Conservation (phyloP, 2,329 filamentous ascomycete genomes). For the Ceratocystiopsis sp. region DNA sequence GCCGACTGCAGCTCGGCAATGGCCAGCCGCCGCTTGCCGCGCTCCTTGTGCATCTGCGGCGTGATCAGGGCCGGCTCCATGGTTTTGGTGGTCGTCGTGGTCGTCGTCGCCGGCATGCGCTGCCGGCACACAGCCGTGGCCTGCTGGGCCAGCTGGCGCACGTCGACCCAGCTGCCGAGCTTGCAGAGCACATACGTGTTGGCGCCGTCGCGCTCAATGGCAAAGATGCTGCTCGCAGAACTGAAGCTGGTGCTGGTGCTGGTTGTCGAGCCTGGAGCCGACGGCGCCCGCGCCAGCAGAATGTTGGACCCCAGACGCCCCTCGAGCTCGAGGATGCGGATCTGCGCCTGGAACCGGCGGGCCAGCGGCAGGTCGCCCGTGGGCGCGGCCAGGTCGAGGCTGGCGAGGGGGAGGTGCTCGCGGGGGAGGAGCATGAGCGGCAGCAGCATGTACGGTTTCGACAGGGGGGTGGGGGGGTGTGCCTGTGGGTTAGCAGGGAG, state of each 20-base stretch:
- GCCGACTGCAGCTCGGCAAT: conserved; percentile 48
- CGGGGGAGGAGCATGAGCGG: conserved; percentile 47
- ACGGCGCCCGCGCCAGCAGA: conserved; percentile 43
- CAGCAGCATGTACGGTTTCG: conserved; percentile 37
- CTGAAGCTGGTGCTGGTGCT: conserved; percentile 4
- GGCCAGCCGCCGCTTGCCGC: conserved; percentile 38
- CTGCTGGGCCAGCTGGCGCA: conserved; percentile 32
- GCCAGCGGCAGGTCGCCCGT: conserved; percentile 32
- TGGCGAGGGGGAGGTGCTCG: conserved; percentile 41
- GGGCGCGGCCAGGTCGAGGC: conserved; percentile 38
- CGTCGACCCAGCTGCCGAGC: conserved; percentile 48
- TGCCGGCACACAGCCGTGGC: conserved; percentile 29
- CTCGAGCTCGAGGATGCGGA: conserved; percentile 47
- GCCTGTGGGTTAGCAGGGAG: conserved; percentile 27
- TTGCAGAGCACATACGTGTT: conserved; percentile 52
- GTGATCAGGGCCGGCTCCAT: conserved; percentile 20
- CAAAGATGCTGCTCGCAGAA: conserved; percentile 29
- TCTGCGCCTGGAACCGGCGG: conserved; percentile 41
- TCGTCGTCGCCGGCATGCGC: conserved; percentile 11
- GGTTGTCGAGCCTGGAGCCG: conserved; percentile 15
- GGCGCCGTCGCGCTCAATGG: conserved; percentile 45
- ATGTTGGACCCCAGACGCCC: conserved; percentile 40
- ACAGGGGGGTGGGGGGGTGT: conserved; percentile 33
- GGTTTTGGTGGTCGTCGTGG: conserved; percentile 2
- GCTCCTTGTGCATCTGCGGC: conserved; percentile 28